Evolutionary conservation across 2,329 filamentous ascomycete genomes (phyloP), one percentile per base, ranked within the genome.

Genomic region (Colletotrichum destructivum): DNA sequence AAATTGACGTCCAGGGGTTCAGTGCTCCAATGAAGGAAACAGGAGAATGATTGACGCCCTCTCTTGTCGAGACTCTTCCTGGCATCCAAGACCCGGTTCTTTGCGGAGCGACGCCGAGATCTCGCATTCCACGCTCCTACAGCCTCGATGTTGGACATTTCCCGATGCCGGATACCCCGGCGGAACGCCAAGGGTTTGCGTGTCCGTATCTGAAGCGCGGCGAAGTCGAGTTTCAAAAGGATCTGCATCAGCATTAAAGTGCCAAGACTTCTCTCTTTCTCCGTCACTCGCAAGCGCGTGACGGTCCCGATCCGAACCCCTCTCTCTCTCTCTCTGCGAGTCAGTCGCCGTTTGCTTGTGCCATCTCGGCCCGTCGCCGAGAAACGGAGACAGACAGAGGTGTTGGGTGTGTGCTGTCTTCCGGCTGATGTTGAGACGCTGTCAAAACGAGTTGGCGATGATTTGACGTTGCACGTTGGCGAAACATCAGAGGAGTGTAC

Each of bases 201-300:
- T 35, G 31, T 26, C 38, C 7, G 47, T 47, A 60, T 63, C 59
- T 56, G 65, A 71, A 71, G 57, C 60, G 60, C 35, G 44, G 59
- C 15, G 31, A 47, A 63, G 31, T 7, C n/a, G 35, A 44, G 65
- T 69, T 71, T 69, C 65, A 66, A 63, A 46, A 71, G 60, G 59
- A 71, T 69, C 65, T 59, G 54, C 51, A 26, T n/a, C 62, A 47
- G 51, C 62, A 64, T 47, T 59, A 59, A 61, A 46, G 47, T 55
- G 65, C 59, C 65, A 60, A 62, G 59, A 44, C 26, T 9, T 35
- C 8, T 35, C 31, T 9, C 31, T 9, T 8, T 35, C 59, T 38
- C 42, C n/a, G n/a, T 63, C 23, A 2, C 23, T 23, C n/a, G n/a
- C n/a, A n/a, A n/a, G n/a, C n/a, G n/a, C n/a, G n/a, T n/a, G 65